Evolutionary conservation across 2,329 filamentous ascomycete genomes (phyloP), one percentile per base, ranked within the genome.

Genomic region (Beauveria caledonica): DNA sequence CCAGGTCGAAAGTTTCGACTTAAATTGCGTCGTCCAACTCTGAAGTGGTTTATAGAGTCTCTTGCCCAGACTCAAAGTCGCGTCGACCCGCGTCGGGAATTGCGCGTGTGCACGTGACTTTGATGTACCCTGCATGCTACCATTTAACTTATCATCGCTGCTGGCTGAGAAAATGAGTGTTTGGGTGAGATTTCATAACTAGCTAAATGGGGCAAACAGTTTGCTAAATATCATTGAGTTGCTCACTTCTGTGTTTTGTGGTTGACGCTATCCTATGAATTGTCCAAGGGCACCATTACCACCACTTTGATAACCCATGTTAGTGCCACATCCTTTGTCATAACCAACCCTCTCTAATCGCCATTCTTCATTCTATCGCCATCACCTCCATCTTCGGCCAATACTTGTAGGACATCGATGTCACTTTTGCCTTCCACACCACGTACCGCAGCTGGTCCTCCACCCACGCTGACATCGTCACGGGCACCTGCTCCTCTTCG

Each of bases 381-480:
- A n/a, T 33, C 21, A 2, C 44, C 2, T 13, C 27, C 23, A 40
- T 23, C 2, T 44, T n/a, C 3, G 40, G 50, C 60, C 29, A 59
- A 27, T 44, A 50, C 25, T 42, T 55, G 44, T 36, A 19, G 44
- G 42, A 40, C 1, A 42, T 39, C 3, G n/a, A 21, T 15, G 23
- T 39, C n/a, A 68, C 40, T 60, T 58, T 66, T 63, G 66, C 61
- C 33, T 71, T 36, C 36, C 66, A 69, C 8, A 40, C 40, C 13
- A 72, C 60, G n/a, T 70, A 68, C 15, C 62, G 55, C 33, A 67
- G 61, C 62, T 67, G 70, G 7, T 61, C 60, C 4, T 58, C 17
- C 21, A 69, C 58, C 72, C 70, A 73, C 7, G 57, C 50, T 5
- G 66, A 58, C 11, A 63, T 64, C 44, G 64, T 60, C 19, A 58